Conservation (phyloP, 495 filamentous ascomycete genomes). For the Darksidea phi region DNA sequence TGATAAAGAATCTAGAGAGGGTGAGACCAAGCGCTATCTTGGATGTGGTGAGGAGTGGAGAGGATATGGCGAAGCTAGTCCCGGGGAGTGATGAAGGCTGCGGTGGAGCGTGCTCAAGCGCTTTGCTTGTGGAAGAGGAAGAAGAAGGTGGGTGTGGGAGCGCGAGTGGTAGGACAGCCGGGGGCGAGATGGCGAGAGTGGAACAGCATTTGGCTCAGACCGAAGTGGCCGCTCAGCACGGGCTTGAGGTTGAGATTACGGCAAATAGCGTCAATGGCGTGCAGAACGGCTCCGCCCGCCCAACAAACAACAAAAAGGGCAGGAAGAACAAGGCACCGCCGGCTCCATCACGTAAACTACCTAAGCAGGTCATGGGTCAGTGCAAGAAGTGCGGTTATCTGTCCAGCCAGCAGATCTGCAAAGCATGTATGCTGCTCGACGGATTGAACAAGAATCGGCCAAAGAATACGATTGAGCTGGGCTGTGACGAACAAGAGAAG, state of each 20-base stretch:
- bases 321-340: constrained; percentile 13
- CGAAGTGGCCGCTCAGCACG: constrained; percentile 55
- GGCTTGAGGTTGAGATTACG: constrained; percentile 70
- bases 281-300: constrained; percentile 33
- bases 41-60: constrained; percentile 90
- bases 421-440: constrained; percentile 88
- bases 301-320: constrained; percentile 15
- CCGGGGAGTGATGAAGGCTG: constrained; percentile 54
- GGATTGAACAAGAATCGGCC: constrained; percentile 88
- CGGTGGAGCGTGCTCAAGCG: constrained; percentile 27
- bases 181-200: constrained; percentile 91
- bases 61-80: constrained; percentile 90
- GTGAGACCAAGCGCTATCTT: constrained; percentile 90
- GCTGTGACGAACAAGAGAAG: constrained; percentile 9
- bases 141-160: constrained; percentile 79
- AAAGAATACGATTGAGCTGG: constrained; percentile 49
- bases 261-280: constrained; percentile 22
- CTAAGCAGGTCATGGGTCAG: constrained; percentile 73
- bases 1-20: constrained; percentile 94
- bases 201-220: constrained; percentile 72
- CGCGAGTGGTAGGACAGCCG: constrained; percentile 63
- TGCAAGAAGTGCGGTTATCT: constrained; percentile 92
- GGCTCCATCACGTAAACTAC: constrained; percentile 40
- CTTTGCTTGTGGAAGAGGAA: constrained; percentile 45
- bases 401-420: constrained; percentile 91